Evolutionary conservation across 2,329 filamentous ascomycete genomes (phyloP), one percentile per base, ranked within the genome.

Genomic region (Alternaria burnsii): DNA sequence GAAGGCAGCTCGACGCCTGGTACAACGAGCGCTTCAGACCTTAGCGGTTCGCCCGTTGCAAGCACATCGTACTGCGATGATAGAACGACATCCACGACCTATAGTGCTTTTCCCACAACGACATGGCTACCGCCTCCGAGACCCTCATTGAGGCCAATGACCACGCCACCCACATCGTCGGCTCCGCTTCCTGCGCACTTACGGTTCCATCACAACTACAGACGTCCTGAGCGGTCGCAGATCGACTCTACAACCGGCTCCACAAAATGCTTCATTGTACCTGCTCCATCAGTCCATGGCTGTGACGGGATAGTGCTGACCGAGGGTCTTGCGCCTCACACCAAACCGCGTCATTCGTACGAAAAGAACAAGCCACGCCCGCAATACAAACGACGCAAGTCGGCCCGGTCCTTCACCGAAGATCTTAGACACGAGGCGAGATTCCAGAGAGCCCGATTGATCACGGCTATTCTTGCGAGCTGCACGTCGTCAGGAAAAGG

Each of bases 251-350:
- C 24, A 11, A 41, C 70, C n/a, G 48, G 52, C 11, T 61, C 69
- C 5, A 47, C 12, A 9, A 52, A 69, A 32, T 59, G 59, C 3
- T 50, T 59, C 22, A 63, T 70, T 18, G 50, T 57, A 4, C 52
- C 58, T 5, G 48, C 43, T 11, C 59, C 63, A 9, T 36, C 52
- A 32, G 61, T 75, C 36, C 70, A 69, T 46, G 73, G 74, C 28
- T 77, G 76, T 28, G 74, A 70, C 16, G 72, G 72, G 7, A 40
- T 76, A 12, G 57, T 75, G 40, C 62, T 65, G 24, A 62, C 62
- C n/a, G 53, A 61, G 36, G 72, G 67, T 47, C 52, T 72, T 14
- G 56, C 59, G 24, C 67, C 65, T 36, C 65, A 64, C 12, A 68
- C 64, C 18, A 66, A 63, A 32, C 36, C 63, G 14, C 46, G 53